Base-by-base conservation (phyloP, 2,329 filamentous ascomycete genomes). In the Monosporascus sp. region DNA sequence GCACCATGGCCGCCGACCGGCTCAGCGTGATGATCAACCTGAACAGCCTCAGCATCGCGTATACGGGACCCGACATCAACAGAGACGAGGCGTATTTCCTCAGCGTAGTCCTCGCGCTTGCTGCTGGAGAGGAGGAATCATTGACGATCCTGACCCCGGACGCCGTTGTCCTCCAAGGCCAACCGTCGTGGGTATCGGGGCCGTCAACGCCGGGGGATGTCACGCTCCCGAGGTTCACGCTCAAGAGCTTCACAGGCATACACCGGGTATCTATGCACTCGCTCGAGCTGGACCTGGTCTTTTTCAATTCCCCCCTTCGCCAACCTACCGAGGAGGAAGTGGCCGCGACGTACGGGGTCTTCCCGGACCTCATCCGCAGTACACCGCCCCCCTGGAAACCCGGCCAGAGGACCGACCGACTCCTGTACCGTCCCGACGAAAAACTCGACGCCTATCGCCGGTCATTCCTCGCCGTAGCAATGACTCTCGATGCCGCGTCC, bases 11-110 rank as follows among this genome's bases (percentile, higher is more conserved):
- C 7, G 25, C 31, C 6, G 52, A 53, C 43, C 41, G 46, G 27
- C 45, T 53, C 31, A 31, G 47, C 5, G 49, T 53, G 18, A 22
- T 46, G 41, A 38, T 53, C 8, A 53, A 53, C 47, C 20, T 50
- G 41, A 50, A 37, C 18, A 20, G 41, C 2, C 35, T 53, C 22
- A 44, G 44, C 31, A 25, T 53, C 22, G 39, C 37, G 31, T 53
- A 50, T 39, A 46, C 43, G 20, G 41, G 35, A 14, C 47, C 11
- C 20, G 35, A 20, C n/a, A 7, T 25, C n/a, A 24, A 3, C 27
- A 8, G 15, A 8, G 39, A 51, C 22, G 25, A 51, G 35, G 43
- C 14, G 18, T 53, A 50, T 24, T 50, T 37, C 17, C 24, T 50
- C 24, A 27, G 25, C 31, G 39, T 48, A 14, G 37, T 27, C n/a